These are phyloP conservation scores for Colletotrichum trifolii DNA, from an alignment of 2,329 filamentous ascomycete genomes.

Conservation along the genomic window DNA sequence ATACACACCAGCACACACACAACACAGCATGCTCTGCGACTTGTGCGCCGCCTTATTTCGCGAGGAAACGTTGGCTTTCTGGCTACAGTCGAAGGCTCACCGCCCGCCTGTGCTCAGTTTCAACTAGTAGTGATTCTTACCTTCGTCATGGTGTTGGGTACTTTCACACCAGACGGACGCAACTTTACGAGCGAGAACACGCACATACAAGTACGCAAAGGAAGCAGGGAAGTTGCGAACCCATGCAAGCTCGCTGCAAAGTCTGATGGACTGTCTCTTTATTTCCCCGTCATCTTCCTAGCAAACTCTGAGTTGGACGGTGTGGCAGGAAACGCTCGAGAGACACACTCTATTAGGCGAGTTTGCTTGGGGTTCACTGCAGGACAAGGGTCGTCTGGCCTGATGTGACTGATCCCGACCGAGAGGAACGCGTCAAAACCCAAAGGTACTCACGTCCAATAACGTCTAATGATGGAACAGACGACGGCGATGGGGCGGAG, in stretches of 20 bases:
- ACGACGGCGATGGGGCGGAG: not conserved
- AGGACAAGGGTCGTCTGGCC: slow-evolving; percentile 20
- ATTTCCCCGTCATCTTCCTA: not conserved
- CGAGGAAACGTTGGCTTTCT: no score
- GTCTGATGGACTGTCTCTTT: slow-evolving; percentile 26
- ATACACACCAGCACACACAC: no score
- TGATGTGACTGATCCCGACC: slow-evolving; percentile 29
- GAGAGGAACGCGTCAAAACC: slow-evolving; percentile 24
- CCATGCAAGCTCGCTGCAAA: slow-evolving; percentile 17
- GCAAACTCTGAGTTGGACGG: slow-evolving; percentile 1
- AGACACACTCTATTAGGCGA: not conserved
- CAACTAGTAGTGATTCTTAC: no score
- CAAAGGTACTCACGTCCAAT: slow-evolving; percentile 4
- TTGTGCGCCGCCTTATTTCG: no score
- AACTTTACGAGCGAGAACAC: no score
- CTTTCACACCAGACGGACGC: no score
- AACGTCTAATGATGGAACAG: not conserved
- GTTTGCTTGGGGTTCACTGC: not conserved
- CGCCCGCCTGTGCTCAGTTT: no score
- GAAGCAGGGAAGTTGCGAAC: slow-evolving; percentile 1
- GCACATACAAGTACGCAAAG: no score
- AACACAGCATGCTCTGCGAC: no score
- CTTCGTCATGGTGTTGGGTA: no score
- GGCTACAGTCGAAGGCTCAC: no score
- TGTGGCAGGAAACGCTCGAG: slow-evolving; percentile 1